Evolutionary conservation across 345 rosid species (phyloP).

Genomic region (Gossypium stocksii): DNA sequence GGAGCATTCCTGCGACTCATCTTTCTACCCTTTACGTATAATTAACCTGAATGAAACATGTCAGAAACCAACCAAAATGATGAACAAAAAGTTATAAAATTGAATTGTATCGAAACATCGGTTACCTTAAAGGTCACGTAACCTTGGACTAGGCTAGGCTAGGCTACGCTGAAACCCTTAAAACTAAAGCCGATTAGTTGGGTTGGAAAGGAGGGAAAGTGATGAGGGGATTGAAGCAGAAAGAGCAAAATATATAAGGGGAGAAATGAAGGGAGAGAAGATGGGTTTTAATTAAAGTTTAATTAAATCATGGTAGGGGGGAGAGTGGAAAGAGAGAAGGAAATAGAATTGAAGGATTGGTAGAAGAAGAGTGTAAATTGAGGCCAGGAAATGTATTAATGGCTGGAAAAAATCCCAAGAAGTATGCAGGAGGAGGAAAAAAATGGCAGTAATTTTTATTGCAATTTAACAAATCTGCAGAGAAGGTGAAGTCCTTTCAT

Average conservation of each 20-base stretch:
- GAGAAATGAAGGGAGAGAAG: constrained; percentile 32
- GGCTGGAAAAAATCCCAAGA: constrained; percentile 34
- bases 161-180: neutral
- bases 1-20: constrained; percentile 84
- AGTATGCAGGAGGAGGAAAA: constrained; percentile 21
- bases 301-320: constrained; percentile 51
- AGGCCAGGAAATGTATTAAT: constrained; percentile 57
- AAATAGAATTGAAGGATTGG: constrained; percentile 45
- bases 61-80: neutral
- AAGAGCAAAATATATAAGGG: constrained; percentile 32
- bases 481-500: constrained; percentile 22
- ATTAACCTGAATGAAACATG: neutral
- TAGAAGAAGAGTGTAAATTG: constrained; percentile 56
- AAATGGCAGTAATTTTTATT: constrained; percentile 38
- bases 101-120: neutral
- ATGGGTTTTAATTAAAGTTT: constrained; percentile 61
- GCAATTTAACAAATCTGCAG: constrained; percentile 32
- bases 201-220: neutral
- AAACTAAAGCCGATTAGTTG: neutral
- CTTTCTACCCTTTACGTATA: constrained; percentile 12
- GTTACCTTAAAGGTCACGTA: constrained; percentile 22
- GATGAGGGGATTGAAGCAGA: constrained; percentile 7
- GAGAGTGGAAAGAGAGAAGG: constrained; percentile 35
- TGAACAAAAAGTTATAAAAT: neutral
- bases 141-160: neutral